Conservation (phyloP, 352 stramenopile genomes). For the Plasmopara muralis region DNA sequence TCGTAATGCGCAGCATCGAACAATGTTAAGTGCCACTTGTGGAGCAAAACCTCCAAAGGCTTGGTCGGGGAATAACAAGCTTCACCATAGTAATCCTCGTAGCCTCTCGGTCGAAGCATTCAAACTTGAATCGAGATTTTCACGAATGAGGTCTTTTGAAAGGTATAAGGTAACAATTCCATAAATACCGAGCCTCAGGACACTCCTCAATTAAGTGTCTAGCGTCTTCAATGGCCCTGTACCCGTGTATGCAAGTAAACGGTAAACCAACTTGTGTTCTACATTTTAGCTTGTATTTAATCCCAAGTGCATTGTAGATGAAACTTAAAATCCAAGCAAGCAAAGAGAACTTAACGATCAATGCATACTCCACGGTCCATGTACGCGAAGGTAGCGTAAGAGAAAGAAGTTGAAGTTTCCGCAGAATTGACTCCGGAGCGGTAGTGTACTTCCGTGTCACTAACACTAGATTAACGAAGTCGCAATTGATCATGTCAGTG, state of each 20-base stretch:
- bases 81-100: no score
- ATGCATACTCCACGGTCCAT: not conserved
- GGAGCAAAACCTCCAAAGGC: not conserved
- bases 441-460: not conserved
- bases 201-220: conserved; percentile 9
- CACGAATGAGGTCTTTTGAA: conserved; percentile 1
- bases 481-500: conserved; percentile 1
- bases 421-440: not conserved
- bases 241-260: conserved; percentile 3
- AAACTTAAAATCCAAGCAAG: not conserved
- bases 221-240: conserved; percentile 1
- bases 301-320: not conserved
- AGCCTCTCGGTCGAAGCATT: no score
- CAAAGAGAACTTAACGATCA: not conserved
- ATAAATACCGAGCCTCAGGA: not conserved
- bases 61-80: not conserved
- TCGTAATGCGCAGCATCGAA: conserved; percentile 4
- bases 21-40: conserved; percentile 1
- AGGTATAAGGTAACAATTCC: conserved; percentile 3
- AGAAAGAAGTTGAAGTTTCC: not conserved
- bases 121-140: not conserved
- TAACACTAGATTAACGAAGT: conserved; percentile 7
- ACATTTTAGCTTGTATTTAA: not conserved
- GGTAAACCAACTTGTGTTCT: conserved; percentile 2
- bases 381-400: not conserved